Evolutionary conservation across 768 basidiomycete species (phyloP), one percentile per base, ranked within the genome.

Genomic region (Amanita jacksonii): DNA sequence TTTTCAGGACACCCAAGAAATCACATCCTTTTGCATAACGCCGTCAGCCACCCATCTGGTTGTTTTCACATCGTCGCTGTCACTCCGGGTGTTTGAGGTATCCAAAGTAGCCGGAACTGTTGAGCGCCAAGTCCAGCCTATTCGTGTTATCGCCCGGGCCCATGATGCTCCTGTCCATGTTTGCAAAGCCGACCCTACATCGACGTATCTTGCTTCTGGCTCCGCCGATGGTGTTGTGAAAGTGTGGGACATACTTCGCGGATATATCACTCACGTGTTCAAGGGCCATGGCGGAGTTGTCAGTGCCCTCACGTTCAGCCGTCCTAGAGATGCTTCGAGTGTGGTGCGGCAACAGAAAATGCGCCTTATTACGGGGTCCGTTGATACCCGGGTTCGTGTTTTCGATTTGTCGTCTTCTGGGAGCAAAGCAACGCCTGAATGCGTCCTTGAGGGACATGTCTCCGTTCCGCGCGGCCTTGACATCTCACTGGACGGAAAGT

Each of bases 271-370:
- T 0, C 96, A 99, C 60, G 73, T 92, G 9, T 91, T 94, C 72
- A 86, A 85, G 55, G 94, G 93, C 2, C 96, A 98, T 57, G 96
- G 93, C 4, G 96, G 96, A n/a, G 88, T 96, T 48, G 83, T 99
- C 58, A 88, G 85, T 52, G 92, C 94, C 12, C 66, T 98, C 48
- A 67, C 74, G 19, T 99, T 93, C 65, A 85, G 82, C 59, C 87
- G 83, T 53, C 81, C 81, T 16, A 74, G 69, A 48, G 74, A 84
- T 49, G 66, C 71, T 2, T 74, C 76, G 6, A 66, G 65, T 25
- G 63, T 71, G 22, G 60, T 52, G 31, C 66, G 66, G 43, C 62
- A 66, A 41, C 67, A 64, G 51, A 73, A 69, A 40, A 85, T 93
- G 73, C 80, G 81, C 51, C 74, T 98, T 31, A 72, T 93, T 45